A percentile compares a stretch with the other conserved stretches of the same genome.
Conservation (phyloP, 257 asterid genomes). For the Coffea eugenioides region DNA sequence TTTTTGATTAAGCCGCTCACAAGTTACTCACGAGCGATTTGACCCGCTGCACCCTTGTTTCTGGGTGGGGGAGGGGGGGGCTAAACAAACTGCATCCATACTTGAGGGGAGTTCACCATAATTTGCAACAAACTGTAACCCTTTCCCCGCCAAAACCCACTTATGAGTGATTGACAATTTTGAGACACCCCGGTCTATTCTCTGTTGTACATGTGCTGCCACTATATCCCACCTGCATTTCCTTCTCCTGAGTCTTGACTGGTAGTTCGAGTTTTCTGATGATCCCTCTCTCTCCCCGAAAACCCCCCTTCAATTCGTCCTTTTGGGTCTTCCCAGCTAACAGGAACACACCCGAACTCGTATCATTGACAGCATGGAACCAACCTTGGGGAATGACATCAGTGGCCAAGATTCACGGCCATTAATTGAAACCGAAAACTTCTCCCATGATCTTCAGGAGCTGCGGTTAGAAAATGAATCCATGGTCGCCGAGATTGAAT, state of each 20-base stretch:
- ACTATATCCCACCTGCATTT: not conserved
- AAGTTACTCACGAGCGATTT: too few relatives aligned
- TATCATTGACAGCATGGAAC: slow-evolving; percentile 3
- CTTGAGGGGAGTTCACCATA: not conserved
- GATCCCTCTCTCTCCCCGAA: not conserved
- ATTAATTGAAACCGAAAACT: not conserved
- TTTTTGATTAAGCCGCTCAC: too few relatives aligned
- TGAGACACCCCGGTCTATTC: too few relatives aligned
- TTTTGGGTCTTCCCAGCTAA: not conserved
- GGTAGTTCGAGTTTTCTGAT: slow-evolving; percentile 11
- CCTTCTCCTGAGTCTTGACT: slow-evolving; percentile 9
- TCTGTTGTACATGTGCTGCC: too few relatives aligned
- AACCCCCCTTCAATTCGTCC: not conserved
- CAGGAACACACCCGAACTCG: slow-evolving; percentile 1
- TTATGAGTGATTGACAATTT: too few relatives aligned
- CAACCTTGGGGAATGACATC: not conserved
- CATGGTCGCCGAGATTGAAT: slow-evolving; percentile 1
- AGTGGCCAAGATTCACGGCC: slow-evolving; percentile 8
- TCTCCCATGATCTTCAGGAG: slow-evolving; percentile 2
- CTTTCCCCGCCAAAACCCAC: slow-evolving; percentile 1
- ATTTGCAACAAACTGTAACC: not conserved
- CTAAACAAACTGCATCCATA: too few relatives aligned
- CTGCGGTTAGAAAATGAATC: not conserved
- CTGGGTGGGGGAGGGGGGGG: too few relatives aligned
- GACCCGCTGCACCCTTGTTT: too few relatives aligned